phyloP scores from a whole-genome alignment of 2,329 filamentous ascomycete species.

The Penicillium rolfsii region DNA sequence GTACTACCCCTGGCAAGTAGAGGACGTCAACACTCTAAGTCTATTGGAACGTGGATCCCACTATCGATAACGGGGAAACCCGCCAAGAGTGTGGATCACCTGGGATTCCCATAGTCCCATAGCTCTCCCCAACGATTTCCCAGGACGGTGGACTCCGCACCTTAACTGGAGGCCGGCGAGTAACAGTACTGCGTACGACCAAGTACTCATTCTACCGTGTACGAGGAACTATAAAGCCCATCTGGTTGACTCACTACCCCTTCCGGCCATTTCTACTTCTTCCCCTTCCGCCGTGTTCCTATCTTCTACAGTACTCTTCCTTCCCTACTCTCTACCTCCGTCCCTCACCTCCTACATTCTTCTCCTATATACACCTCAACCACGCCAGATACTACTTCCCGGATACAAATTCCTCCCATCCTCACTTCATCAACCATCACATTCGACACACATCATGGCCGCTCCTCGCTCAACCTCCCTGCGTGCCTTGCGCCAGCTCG shows the following conservation, averaged over 20 bases:
- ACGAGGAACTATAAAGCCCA: conserved; percentile 16
- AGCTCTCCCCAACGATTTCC: conserved; percentile 36
- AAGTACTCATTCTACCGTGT: conserved; percentile 7
- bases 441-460: conserved; percentile 41
- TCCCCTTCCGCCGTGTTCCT: conserved; percentile 6
- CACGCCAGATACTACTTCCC: not conserved
- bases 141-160: conserved; percentile 1
- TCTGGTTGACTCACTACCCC: conserved; percentile 15
- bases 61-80: conserved; percentile 28
- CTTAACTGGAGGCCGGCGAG: no score
- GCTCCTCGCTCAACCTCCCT: conserved; percentile 51
- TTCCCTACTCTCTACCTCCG: not conserved
- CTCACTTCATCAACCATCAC: not conserved
- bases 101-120: conserved; percentile 12
- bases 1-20: conserved; percentile 9
- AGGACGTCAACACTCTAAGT: conserved; percentile 23
- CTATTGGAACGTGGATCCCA: conserved; percentile 15
- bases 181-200: not conserved
- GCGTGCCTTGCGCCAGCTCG: conserved; percentile 50
- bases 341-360: conserved; percentile 7
- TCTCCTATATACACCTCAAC: conserved; percentile 6
- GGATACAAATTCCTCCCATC: not conserved
- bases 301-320: not conserved
- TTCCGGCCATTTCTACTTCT: conserved; percentile 6
- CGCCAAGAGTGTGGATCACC: conserved; percentile 26